Conservation (phyloP, 208 protist genomes). For the Crithidia thermophila region DNA sequence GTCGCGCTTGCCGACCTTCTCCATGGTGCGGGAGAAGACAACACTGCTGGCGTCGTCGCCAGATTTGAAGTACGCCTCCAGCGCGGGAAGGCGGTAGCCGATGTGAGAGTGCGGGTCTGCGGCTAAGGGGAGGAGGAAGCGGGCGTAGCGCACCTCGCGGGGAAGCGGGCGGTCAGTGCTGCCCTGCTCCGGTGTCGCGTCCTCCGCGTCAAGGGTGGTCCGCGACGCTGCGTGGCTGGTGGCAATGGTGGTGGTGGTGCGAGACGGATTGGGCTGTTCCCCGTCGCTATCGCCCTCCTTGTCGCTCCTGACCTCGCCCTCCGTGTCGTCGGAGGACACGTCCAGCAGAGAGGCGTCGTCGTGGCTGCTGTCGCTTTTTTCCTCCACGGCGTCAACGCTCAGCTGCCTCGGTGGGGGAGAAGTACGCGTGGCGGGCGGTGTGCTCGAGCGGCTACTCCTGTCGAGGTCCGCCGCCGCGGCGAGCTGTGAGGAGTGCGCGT, state of each 20-base stretch:
- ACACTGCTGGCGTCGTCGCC: constrained; percentile 44
- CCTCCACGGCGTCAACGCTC: too few species aligned
- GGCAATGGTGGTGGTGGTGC: too few species aligned
- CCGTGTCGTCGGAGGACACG: constrained; percentile 22
- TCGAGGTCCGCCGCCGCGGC: too few species aligned
- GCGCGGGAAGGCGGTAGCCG: constrained; percentile 31
- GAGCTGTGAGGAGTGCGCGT: neutral
- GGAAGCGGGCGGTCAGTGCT: neutral
- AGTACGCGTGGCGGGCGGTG: too few species aligned
- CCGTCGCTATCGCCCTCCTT: neutral
- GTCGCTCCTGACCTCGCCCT: constrained; percentile 16
- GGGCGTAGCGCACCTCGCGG: constrained; percentile 12
- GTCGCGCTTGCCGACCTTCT: constrained; percentile 62
- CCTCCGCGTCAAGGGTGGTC: neutral
- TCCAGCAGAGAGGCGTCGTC: neutral
- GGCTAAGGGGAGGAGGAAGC: constrained; percentile 35
- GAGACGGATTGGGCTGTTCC: neutral
- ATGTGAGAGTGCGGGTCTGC: constrained; percentile 49
- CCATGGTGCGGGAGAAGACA: constrained; percentile 60
- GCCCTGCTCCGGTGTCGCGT: neutral
- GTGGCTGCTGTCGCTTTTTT: neutral
- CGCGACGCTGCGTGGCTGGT: neutral
- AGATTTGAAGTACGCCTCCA: constrained; percentile 41
- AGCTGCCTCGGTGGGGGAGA: too few species aligned
- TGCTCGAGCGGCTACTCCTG: too few species aligned